These are phyloP conservation scores for Penicillium pulvis DNA, from an alignment of 495 filamentous ascomycete genomes.

Conservation along the genomic window DNA sequence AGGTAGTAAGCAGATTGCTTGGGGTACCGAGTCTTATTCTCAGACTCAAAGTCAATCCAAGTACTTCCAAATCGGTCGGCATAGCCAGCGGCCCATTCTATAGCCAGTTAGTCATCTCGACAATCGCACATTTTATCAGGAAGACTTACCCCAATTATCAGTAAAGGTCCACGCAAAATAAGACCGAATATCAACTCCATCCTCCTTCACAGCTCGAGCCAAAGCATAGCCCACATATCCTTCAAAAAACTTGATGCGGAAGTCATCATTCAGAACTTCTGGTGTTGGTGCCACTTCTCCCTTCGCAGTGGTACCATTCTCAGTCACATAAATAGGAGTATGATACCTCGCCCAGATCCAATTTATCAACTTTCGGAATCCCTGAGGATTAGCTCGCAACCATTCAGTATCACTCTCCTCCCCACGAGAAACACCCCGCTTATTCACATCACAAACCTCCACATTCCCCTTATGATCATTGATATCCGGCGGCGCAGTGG, in stretches of 20 bases:
- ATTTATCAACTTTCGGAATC: conserved; percentile 47
- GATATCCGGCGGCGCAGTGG: conserved; percentile 35
- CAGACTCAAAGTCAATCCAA: conserved; percentile 44
- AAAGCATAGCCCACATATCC: conserved; percentile 46
- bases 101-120: conserved; percentile 15
- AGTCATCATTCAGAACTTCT: conserved; percentile 44
- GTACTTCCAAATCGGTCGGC: conserved; percentile 48
- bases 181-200: conserved; percentile 46
- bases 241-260: conserved; percentile 49
- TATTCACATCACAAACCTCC: conserved; percentile 44
- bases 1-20: conserved; percentile 49
- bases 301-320: conserved; percentile 51
- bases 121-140: neutral
- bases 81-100: conserved; percentile 54
- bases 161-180: conserved; percentile 54
- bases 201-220: conserved; percentile 44
- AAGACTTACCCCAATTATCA: conserved; percentile 43
- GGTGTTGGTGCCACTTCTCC: conserved; percentile 43
- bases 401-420: conserved; percentile 51
- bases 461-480: conserved; percentile 52
- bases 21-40: conserved; percentile 48
- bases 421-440: conserved; percentile 45
- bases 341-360: conserved; percentile 48
- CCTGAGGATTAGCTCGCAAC: conserved; percentile 43
- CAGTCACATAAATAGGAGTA: conserved; percentile 52